These are phyloP conservation scores for Aquilaria yunnanensis DNA, from an alignment of 345 rosid species.

Conservation along the genomic window DNA sequence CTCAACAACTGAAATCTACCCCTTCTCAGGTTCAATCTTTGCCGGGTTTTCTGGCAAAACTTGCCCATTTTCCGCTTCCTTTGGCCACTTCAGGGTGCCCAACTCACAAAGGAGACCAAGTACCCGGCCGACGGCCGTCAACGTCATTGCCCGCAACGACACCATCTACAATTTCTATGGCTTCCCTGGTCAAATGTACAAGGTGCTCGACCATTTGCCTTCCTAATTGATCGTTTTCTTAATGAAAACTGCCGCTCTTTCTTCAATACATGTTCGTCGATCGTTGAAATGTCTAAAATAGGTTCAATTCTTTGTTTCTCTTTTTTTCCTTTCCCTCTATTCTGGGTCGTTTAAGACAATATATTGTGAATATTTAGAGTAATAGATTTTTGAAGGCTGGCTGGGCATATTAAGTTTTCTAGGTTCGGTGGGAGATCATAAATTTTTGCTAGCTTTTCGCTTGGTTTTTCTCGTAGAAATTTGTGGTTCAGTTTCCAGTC, in stretches of 20 bases:
- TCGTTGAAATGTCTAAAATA: too few species aligned
- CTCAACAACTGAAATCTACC: neutral
- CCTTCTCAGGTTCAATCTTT: constrained; percentile 6
- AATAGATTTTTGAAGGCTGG: too few species aligned
- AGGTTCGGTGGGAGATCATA: too few species aligned
- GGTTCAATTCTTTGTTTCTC: constrained; percentile 13
- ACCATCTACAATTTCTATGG: constrained; percentile 76
- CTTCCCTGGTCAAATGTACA: constrained; percentile 71
- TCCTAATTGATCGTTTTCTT: too few species aligned
- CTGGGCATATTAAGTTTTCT: too few species aligned
- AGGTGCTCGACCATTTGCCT: constrained; percentile 27
- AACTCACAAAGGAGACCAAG: constrained; percentile 69
- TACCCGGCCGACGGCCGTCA: constrained; percentile 61
- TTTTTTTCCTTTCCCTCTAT: constrained; percentile 65
- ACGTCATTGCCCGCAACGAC: constrained; percentile 40
- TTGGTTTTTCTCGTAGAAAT: too few species aligned
- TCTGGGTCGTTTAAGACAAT: constrained; percentile 16
- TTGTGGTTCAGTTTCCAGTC: too few species aligned
- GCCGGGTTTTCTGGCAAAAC: constrained; percentile 18
- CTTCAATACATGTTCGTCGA: too few species aligned
- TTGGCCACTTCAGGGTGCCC: constrained; percentile 28
- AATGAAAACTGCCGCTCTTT: too few species aligned
- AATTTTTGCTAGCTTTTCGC: too few species aligned
- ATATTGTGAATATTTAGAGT: too few species aligned
- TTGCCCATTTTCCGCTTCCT: constrained; percentile 28